A percentile compares a stretch with the other conserved stretches of the same genome.
These are phyloP conservation scores for California macrophylla DNA, from an alignment of 441 rosid genomes.

Conservation along the genomic window DNA sequence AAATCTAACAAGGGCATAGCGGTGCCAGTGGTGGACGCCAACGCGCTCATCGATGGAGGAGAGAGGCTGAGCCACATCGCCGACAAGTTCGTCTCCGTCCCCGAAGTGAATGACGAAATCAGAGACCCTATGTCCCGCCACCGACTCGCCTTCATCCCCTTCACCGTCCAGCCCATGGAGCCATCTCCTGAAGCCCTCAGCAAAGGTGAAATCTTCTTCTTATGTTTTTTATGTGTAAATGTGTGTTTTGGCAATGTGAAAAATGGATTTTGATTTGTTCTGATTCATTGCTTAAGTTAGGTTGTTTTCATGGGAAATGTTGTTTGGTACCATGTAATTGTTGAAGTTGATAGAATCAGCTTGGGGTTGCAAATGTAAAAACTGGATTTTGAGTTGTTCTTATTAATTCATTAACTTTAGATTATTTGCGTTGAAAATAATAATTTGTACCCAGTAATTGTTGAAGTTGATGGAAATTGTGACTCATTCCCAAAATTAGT, in stretches of 20 bases:
- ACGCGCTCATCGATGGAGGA: conserved; percentile 67
- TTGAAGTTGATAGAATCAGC: no score
- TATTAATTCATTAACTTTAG: no score
- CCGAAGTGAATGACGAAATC: conserved; percentile 67
- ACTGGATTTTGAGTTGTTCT: no score
- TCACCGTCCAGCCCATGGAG: conserved; percentile 65
- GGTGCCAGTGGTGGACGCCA: conserved; percentile 73
- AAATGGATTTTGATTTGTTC: background rate
- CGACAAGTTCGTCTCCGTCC: conserved; percentile 67
- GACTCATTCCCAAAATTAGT: no score
- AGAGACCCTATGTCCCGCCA: conserved; percentile 81
- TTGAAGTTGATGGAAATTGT: background rate
- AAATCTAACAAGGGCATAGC: conserved; percentile 67
- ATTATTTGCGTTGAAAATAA: no score
- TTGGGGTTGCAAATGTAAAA: no score
- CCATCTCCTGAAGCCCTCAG: conserved; percentile 71
- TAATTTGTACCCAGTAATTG: no score
- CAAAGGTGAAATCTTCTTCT: conserved; percentile 33
- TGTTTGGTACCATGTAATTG: no score
- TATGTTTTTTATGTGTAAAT: background rate
- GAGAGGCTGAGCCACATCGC: conserved; percentile 48
- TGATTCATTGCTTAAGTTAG: background rate
- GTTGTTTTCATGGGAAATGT: no score
- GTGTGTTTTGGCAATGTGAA: background rate
- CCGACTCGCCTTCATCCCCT: conserved; percentile 55